A percentile compares a stretch with the other conserved stretches of the same genome.
Conservation (phyloP, 352 stramenopile species). For the Phytophthora melonis region DNA sequence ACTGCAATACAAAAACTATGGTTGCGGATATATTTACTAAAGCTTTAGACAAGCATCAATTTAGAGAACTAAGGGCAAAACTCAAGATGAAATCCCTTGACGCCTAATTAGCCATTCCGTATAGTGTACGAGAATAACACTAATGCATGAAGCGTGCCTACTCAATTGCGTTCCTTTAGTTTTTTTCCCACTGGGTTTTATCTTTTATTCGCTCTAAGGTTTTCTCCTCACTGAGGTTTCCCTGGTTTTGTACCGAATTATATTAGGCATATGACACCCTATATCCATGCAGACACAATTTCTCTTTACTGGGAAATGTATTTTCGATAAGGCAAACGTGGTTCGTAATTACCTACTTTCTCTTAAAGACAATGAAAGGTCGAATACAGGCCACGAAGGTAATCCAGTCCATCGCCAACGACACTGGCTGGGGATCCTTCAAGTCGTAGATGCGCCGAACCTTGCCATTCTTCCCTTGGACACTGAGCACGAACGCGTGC, state of each 20-base stretch:
- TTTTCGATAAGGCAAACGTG: neutral
- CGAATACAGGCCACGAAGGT: conserved; percentile 2
- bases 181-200: conserved; percentile 10
- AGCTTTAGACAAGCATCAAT: conserved; percentile 23
- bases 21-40: conserved; percentile 48
- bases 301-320: neutral
- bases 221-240: conserved; percentile 11
- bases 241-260: conserved; percentile 13
- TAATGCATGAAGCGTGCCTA: conserved; percentile 14
- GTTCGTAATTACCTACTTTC: neutral
- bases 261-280: neutral
- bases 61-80: conserved; percentile 10
- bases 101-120: neutral
- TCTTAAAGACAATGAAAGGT: neutral
- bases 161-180: conserved; percentile 4
- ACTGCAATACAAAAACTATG: conserved; percentile 32
- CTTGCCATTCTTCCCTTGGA: neutral
- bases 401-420: neutral
- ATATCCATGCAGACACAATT: neutral
- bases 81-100: conserved; percentile 7
- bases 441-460: neutral
- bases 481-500: neutral
- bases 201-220: conserved; percentile 15
- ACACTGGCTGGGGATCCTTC: neutral
- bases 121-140: conserved; percentile 4